Evolutionary conservation across 2,329 filamentous ascomycete genomes (phyloP), one percentile per base, ranked within the genome.

Genomic region (Alternaria postmessia): DNA sequence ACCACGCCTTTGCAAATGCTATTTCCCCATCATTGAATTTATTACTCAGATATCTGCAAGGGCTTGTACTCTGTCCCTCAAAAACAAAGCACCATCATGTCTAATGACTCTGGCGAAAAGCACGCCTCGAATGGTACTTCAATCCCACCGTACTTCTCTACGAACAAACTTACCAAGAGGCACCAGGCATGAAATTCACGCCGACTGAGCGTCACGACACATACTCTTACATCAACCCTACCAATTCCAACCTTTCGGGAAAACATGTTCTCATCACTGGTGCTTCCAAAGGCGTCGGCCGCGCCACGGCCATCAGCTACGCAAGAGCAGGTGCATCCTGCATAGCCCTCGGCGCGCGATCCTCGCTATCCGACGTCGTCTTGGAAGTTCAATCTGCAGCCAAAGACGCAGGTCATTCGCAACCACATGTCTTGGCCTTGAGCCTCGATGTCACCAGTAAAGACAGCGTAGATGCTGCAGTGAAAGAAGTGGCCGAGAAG

Each of bases 331-430:
- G 86, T 6, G 84, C 82, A 43, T 81, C 83, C 0, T 70, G 76
- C 18, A 87, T 90, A 54, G 83, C 81, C 9, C 77, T 89, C 18
- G 83, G 77, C 3, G 86, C 85, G 0, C 83, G 87, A 20, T 84
- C 68, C 3, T 32, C 64, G 5, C 75, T 85, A 12, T 66, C 75
- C 2, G 70, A 75, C 0, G 67, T 82, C 0, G 71, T 70, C 18
- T 42, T 61, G 9, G 76, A 78, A 4, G 66, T 86, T 5, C 65
- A 65, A 16, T 72, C 67, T 7, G 81, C 83, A 4, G 72, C 75
- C 4, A 54, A 51, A 12, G 8, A 36, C 2, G 69, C 76, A 6
- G 81, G 59, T 1, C 80, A 7, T 73, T 81, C 1, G 68, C 79
- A 22, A 68, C 69, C 69, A 4, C 57, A 26, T 1, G 87, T 28